Evolutionary conservation across 2,329 filamentous ascomycete species (phyloP), one percentile per base, ranked within the genome.

Genomic region (Cladophialophora chaetospira): DNA sequence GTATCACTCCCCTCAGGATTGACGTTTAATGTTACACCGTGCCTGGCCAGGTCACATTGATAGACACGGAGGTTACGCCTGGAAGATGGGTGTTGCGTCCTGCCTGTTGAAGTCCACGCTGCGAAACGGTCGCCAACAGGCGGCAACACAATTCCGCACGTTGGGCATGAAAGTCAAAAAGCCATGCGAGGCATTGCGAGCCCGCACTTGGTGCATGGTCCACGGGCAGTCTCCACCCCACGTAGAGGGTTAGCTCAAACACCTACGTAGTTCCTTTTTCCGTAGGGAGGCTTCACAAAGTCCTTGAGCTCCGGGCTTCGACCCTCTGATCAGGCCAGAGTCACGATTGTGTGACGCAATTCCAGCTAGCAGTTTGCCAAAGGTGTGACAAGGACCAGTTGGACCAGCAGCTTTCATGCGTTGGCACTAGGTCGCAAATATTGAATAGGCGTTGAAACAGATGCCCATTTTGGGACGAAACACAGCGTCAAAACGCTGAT

Each of bases 41-140:
- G 40, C n/a, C 26, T 15, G 36, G 28, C 4, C 50, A 46, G 45
- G 44, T 55, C 45, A 40, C 51, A 58, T 50, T 53, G 43, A 55
- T 46, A 40, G 51, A 58, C 40, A 40, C 31, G 19, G 15, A 3
- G n/a, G n/a, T n/a, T n/a, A n/a, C n/a, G n/a, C n/a, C n/a, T n/a
- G n/a, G n/a, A n/a, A n/a, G n/a, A n/a, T n/a, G n/a, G n/a, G n/a
- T n/a, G n/a, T n/a, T n/a, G n/a, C n/a, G n/a, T n/a, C n/a, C n/a
- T n/a, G n/a, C n/a, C n/a, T n/a, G n/a, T n/a, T n/a, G n/a, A n/a
- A n/a, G n/a, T n/a, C n/a, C n/a, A n/a, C n/a, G n/a, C n/a, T n/a
- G n/a, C n/a, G n/a, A n/a, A n/a, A n/a, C n/a, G n/a, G n/a, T n/a
- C n/a, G n/a, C n/a, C n/a, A n/a, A n/a, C n/a, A n/a, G n/a, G n/a